phyloP scores from a whole-genome alignment of 441 rosid species.

The Breynia disticha region DNA sequence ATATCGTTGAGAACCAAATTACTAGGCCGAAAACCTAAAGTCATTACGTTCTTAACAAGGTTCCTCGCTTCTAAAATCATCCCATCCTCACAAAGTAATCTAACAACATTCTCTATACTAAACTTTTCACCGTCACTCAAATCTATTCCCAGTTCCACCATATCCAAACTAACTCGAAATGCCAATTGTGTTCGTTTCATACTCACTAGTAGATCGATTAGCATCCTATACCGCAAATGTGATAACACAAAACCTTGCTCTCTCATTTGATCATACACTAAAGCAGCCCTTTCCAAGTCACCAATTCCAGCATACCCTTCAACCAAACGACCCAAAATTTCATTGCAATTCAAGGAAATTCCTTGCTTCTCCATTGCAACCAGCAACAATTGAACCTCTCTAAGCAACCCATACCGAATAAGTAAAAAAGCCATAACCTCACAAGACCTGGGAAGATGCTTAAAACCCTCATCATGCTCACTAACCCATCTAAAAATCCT shows the following conservation, averaged over 20 bases:
- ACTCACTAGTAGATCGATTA: conserved; percentile 42
- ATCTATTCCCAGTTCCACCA: conserved; percentile 27
- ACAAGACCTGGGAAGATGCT: conserved; percentile 42
- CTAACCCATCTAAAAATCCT: conserved; percentile 44
- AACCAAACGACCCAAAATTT: conserved; percentile 37
- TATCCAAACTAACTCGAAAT: conserved; percentile 40
- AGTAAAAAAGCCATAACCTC: conserved; percentile 64
- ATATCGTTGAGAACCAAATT: conserved; percentile 35
- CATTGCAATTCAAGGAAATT: conserved; percentile 28
- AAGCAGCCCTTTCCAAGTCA: conserved; percentile 45
- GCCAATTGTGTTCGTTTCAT: conserved; percentile 41
- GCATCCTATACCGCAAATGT: not conserved
- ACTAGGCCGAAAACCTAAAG: conserved; percentile 39
- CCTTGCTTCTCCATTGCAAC: conserved; percentile 38
- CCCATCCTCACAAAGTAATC: conserved; percentile 49
- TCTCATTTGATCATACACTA: conserved; percentile 44
- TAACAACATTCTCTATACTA: conserved; percentile 33
- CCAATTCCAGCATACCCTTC: conserved; percentile 33
- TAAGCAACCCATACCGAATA: conserved; percentile 39
- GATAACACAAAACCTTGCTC: conserved; percentile 33
- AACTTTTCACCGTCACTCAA: conserved; percentile 21
- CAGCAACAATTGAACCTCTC: conserved; percentile 53
- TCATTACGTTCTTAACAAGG: conserved; percentile 41
- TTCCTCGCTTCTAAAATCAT: conserved; percentile 58
- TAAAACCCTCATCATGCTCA: conserved; percentile 36